Evolutionary conservation across 2,329 filamentous ascomycete species (phyloP).

Genomic region (Fusarium cyanostomum): DNA sequence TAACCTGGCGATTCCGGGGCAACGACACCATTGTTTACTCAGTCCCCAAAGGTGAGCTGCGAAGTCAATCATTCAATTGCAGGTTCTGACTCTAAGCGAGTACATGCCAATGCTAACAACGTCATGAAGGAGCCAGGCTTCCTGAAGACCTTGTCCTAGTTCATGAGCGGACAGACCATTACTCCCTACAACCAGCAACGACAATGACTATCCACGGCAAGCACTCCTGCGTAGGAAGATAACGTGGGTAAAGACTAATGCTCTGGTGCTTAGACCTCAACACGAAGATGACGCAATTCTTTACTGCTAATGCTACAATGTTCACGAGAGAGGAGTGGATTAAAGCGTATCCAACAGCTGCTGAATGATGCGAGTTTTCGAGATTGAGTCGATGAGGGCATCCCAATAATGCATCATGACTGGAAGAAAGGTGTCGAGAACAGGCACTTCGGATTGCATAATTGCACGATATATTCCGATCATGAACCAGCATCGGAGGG

Average conservation of each 20-base stretch:
- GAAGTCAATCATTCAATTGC: no score
- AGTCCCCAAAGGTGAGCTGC: slow-evolving; percentile 22
- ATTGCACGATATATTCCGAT: no score
- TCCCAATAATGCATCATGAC: no score
- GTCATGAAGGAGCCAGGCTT: slow-evolving; percentile 24
- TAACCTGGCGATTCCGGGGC: slow-evolving; percentile 23
- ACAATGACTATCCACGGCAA: not conserved
- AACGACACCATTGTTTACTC: slow-evolving; percentile 22
- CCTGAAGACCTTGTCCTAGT: slow-evolving; percentile 33
- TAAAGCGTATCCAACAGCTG: slow-evolving; percentile 2
- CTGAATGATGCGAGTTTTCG: no score
- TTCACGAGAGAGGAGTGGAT: slow-evolving; percentile 26
- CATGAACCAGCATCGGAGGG: no score
- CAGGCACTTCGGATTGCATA: no score
- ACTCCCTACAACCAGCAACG: slow-evolving; percentile 31
- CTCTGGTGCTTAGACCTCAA: slow-evolving; percentile 17
- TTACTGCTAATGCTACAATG: not conserved
- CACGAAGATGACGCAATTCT: slow-evolving; percentile 14
- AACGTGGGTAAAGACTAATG: no score
- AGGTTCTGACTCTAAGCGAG: not conserved
- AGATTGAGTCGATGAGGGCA: no score
- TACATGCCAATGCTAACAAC: not conserved
- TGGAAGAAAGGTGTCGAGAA: no score
- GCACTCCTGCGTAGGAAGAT: no score
- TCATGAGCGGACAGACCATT: slow-evolving; percentile 38